These are phyloP conservation scores for Claviceps purpurea DNA, from an alignment of 2,329 filamentous ascomycete species.

Conservation along the genomic window DNA sequence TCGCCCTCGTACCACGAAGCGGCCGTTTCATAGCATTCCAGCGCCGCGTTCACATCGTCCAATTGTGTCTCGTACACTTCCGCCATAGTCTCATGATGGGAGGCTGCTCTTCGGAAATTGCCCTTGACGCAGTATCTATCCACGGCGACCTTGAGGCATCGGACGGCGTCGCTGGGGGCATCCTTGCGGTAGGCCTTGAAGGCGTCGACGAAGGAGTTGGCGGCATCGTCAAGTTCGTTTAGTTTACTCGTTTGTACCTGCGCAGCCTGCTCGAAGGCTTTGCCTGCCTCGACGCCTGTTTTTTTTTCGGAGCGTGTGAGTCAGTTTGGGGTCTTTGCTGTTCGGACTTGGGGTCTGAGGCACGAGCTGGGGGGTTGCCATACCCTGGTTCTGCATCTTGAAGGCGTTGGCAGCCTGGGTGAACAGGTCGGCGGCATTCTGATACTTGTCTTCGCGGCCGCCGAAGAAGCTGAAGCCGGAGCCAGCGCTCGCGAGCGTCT, in stretches of 20 bases:
- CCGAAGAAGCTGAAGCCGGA: slow-evolving; percentile 85
- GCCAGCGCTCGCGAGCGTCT: slow-evolving; percentile 58
- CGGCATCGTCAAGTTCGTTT: slow-evolving; percentile 84
- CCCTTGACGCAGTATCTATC: slow-evolving; percentile 78
- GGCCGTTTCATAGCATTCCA: slow-evolving; percentile 73
- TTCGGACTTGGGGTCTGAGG: not conserved
- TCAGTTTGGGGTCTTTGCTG: not conserved
- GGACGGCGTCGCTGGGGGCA: slow-evolving; percentile 67
- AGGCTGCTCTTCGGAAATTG: slow-evolving; percentile 81
- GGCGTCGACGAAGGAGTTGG: slow-evolving; percentile 76
- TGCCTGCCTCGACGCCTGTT: slow-evolving; percentile 69
- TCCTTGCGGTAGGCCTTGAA: slow-evolving; percentile 91
- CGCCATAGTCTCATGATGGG: slow-evolving; percentile 77
- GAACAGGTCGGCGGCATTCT: slow-evolving; percentile 78
- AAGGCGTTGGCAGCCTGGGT: slow-evolving; percentile 85
- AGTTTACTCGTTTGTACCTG: slow-evolving; percentile 65
- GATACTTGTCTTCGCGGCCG: slow-evolving; percentile 74
- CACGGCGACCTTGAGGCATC: slow-evolving; percentile 68
- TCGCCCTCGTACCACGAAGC: slow-evolving; percentile 84
- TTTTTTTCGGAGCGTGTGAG: not conserved
- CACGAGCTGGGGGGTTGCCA: slow-evolving; percentile 12
- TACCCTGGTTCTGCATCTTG: slow-evolving; percentile 73
- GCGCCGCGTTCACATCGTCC: slow-evolving; percentile 62
- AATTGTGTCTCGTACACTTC: slow-evolving; percentile 77
- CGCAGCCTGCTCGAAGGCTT: slow-evolving; percentile 79